A percentile compares a stretch with the other conserved stretches of the same genome.
phyloP scores from a whole-genome alignment of 441 rosid genomes.

The Corymbia citriodora region DNA sequence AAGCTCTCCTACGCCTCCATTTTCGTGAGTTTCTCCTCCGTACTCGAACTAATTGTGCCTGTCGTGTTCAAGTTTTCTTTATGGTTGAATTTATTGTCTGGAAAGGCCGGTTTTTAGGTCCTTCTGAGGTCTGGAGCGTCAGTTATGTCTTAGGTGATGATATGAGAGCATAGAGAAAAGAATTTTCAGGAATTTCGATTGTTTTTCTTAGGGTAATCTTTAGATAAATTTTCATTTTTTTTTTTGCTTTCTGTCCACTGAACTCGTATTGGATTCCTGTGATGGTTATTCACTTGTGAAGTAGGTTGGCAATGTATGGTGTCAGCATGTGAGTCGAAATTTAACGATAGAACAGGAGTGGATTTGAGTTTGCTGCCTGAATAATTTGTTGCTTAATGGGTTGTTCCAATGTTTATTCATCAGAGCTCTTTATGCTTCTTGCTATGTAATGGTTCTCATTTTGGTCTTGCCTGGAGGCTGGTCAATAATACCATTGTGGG shows the following conservation, averaged over 20 bases:
- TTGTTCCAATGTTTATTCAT: neutral
- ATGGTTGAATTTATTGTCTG: neutral
- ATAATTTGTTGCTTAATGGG: neutral
- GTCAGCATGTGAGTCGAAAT: neutral
- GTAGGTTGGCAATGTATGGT: neutral
- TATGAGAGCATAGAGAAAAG: neutral
- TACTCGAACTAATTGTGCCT: neutral
- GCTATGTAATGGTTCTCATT: neutral
- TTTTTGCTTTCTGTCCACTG: neutral
- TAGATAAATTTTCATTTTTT: neutral
- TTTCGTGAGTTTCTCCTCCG: slow-evolving; percentile 38
- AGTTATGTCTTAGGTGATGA: neutral
- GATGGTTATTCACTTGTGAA: neutral
- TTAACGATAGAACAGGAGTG: neutral
- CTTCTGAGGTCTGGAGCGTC: neutral
- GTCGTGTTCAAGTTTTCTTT: neutral
- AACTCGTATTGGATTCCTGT: neutral
- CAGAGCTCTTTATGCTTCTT: neutral
- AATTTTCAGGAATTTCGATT: neutral
- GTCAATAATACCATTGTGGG: neutral
- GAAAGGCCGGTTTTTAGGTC: neutral
- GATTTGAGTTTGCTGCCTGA: neutral
- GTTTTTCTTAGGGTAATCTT: neutral
- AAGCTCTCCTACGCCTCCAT: slow-evolving; percentile 65
- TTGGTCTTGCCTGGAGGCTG: neutral